phyloP scores from a whole-genome alignment of 805 yeast genomes.

The Wickerhamomyces chambardii region DNA sequence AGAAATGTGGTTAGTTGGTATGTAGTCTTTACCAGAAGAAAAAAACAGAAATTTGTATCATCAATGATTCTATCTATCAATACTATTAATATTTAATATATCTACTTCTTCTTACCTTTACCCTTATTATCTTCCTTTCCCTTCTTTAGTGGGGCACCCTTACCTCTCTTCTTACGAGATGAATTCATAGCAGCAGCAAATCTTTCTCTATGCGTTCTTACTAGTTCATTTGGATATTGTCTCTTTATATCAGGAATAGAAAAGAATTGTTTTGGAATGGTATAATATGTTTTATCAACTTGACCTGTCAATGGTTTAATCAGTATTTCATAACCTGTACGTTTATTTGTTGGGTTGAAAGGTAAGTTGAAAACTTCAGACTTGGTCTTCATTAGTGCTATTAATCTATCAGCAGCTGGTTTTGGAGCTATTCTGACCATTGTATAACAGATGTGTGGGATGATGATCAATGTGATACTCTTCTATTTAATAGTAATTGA shows the following conservation, averaged over 20 bases:
- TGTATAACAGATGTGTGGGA: not conserved
- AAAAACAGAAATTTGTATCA: no score
- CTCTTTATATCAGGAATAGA: not conserved
- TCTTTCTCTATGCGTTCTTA: not conserved
- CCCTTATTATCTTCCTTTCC: slow-evolving; percentile 31
- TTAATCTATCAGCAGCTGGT: not conserved
- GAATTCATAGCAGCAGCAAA: not conserved
- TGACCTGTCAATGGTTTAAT: slow-evolving; percentile 67
- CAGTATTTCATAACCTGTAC: slow-evolving; percentile 70
- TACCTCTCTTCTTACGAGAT: slow-evolving; percentile 73
- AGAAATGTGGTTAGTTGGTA: no score
- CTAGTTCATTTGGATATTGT: not conserved
- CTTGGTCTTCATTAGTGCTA: not conserved
- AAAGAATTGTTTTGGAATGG: not conserved
- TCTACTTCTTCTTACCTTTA: slow-evolving; percentile 28
- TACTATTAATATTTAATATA: no score
- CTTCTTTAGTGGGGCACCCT: slow-evolving; percentile 80
- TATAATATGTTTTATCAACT: slow-evolving; percentile 54
- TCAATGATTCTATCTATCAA: no score
- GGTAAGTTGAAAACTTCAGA: slow-evolving; percentile 56
- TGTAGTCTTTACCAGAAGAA: no score
- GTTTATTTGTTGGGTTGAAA: slow-evolving; percentile 53
- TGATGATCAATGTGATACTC: no score
- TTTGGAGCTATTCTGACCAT: not conserved
- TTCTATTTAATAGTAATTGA: no score